Evolutionary conservation across 805 yeast species (phyloP).

Genomic region (Candida tibetensis): DNA sequence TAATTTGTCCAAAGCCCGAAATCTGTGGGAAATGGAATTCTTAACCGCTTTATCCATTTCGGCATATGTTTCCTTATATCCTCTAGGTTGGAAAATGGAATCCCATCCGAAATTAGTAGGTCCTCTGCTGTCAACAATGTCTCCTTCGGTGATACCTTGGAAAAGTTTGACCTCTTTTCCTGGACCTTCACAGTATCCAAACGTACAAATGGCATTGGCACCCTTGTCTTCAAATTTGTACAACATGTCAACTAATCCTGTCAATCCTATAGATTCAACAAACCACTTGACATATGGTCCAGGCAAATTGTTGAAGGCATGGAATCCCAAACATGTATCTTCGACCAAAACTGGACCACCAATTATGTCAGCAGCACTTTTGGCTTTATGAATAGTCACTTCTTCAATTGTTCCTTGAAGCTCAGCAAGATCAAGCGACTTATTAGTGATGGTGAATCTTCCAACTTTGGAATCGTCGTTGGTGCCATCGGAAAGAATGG

Average conservation of each 20-base stretch:
- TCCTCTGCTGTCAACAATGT: constrained; percentile 75
- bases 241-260: constrained; percentile 74
- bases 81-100: constrained; percentile 81
- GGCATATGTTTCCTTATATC: constrained; percentile 69
- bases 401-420: constrained; percentile 84
- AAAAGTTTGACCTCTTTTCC: constrained; percentile 70
- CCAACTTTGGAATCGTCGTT: constrained; percentile 38
- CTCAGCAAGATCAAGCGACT: constrained; percentile 79
- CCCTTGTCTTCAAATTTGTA: constrained; percentile 77
- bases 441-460: constrained; percentile 52
- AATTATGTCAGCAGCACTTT: constrained; percentile 60
- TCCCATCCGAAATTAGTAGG: constrained; percentile 93
- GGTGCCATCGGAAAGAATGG: constrained; percentile 54
- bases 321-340: constrained; percentile 87
- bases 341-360: constrained; percentile 89
- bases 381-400: constrained; percentile 77
- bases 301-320: constrained; percentile 77
- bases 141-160: constrained; percentile 82
- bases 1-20: constrained; percentile 73
- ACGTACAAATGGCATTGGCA: constrained; percentile 88
- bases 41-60: constrained; percentile 78
- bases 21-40: constrained; percentile 85
- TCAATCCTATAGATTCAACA: constrained; percentile 67
- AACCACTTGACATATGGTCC: constrained; percentile 98
- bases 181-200: constrained; percentile 86